Evolutionary conservation across 2,329 filamentous ascomycete species (phyloP).

Genomic region (Pseudogymnoascus sp.): DNA sequence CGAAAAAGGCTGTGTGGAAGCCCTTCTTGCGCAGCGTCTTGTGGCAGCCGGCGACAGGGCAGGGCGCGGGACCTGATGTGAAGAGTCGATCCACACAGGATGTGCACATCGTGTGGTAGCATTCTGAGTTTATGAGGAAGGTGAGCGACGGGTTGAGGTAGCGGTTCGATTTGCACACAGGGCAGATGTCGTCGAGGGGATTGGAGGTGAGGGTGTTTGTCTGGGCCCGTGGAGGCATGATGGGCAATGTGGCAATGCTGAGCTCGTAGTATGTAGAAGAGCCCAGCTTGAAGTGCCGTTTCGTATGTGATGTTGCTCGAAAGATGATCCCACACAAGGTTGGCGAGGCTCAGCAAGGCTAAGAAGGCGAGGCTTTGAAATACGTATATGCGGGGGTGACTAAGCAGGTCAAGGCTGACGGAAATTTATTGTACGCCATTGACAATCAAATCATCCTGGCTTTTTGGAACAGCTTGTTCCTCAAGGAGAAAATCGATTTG

Average conservation of each 20-base stretch:
- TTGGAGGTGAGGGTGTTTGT: slow-evolving; percentile 2
- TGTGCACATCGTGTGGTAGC: slow-evolving; percentile 98
- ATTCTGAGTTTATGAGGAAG: slow-evolving; percentile 95
- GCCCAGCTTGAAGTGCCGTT: neutral
- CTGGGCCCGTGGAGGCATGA: neutral
- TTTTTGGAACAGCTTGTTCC: slow-evolving; percentile 1
- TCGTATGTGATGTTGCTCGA: neutral
- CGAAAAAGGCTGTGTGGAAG: slow-evolving; percentile 85
- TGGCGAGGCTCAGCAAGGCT: slow-evolving; percentile 7
- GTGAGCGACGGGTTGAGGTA: slow-evolving; percentile 92
- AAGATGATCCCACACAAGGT: neutral
- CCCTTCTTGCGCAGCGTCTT: slow-evolving; percentile 77
- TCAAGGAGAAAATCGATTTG: neutral
- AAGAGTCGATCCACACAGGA: slow-evolving; percentile 94
- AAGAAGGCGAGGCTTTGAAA: slow-evolving; percentile 11
- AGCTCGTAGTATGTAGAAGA: neutral
- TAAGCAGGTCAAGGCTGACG: slow-evolving; percentile 11
- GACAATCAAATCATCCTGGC: neutral
- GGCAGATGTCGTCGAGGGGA: slow-evolving; percentile 65
- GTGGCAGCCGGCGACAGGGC: slow-evolving; percentile 81
- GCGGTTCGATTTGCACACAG: slow-evolving; percentile 92
- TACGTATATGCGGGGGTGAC: slow-evolving; percentile 10
- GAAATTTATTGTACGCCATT: neutral
- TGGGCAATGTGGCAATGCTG: neutral
- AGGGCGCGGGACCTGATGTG: slow-evolving; percentile 81